A percentile compares a stretch with the other conserved stretches of the same genome.
Evolutionary conservation across 345 rosid species (phyloP).

Genomic region (Salix dunnii): DNA sequence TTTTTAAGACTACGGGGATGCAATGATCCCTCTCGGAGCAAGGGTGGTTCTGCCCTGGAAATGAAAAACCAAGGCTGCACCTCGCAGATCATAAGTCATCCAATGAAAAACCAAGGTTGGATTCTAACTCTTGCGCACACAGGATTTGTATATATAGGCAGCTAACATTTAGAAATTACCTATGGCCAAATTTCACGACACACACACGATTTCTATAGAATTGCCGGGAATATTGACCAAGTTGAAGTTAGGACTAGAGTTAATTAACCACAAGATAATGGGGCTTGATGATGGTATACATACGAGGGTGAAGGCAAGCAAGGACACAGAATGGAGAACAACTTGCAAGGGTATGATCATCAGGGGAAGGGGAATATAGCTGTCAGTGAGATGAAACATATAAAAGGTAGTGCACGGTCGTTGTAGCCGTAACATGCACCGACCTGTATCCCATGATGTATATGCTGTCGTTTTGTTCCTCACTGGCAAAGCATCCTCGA

Average conservation of each 20-base stretch:
- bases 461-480: background rate
- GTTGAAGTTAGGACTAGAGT: background rate
- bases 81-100: background rate
- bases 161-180: background rate
- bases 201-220: background rate
- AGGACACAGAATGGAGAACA: background rate
- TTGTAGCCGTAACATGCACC: background rate
- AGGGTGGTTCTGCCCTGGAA: too few species aligned
- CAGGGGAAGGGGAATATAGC: background rate
- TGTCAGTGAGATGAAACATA: background rate
- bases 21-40: too few species aligned
- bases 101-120: background rate
- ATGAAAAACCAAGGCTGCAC: too few species aligned
- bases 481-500: background rate
- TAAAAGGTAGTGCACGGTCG: background rate
- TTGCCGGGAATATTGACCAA: background rate
- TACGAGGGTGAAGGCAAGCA: background rate
- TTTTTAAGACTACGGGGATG: too few species aligned
- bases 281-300: background rate
- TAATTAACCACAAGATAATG: background rate
- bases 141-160: background rate
- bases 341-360: background rate
- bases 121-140: background rate
- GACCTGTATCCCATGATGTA: background rate
- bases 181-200: background rate